phyloP scores from a whole-genome alignment of 164 flowering plant genomes.

The Umbellularia californica region DNA sequence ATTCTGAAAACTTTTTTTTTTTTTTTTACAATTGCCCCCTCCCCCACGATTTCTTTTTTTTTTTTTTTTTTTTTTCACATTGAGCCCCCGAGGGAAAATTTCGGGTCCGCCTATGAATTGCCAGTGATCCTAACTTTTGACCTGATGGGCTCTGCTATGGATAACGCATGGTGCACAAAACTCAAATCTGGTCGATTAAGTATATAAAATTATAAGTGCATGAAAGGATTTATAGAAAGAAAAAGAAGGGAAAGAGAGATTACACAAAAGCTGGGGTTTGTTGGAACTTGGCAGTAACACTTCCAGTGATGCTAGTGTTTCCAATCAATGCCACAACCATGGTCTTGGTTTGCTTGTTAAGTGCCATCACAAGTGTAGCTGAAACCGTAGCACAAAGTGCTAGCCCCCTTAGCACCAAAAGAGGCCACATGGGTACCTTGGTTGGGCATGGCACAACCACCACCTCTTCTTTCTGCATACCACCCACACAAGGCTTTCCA shows the following conservation, averaged over 20 bases:
- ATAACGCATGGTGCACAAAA: too few species aligned
- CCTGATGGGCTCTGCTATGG: too few species aligned
- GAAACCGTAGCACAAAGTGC: conserved; percentile 52
- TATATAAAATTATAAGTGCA: neutral
- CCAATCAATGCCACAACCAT: conserved; percentile 62
- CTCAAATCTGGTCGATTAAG: neutral
- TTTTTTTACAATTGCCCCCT: too few species aligned
- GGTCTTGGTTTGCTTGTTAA: conserved; percentile 60
- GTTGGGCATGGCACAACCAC: neutral
- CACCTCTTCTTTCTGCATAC: neutral
- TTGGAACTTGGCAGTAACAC: conserved; percentile 64
- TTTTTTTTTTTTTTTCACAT: too few species aligned
- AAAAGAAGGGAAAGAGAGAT: conserved; percentile 13
- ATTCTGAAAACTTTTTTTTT: too few species aligned
- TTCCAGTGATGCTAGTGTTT: conserved; percentile 40
- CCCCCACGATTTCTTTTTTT: too few species aligned
- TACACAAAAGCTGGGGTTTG: conserved; percentile 79
- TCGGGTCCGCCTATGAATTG: too few species aligned
- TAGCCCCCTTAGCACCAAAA: conserved; percentile 39
- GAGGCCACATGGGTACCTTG: conserved; percentile 9
- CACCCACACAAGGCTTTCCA: neutral
- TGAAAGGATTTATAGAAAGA: neutral
- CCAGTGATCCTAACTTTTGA: too few species aligned
- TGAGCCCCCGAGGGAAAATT: too few species aligned
- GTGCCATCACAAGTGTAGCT: conserved; percentile 77